These are phyloP conservation scores for Candida quercuum DNA, from an alignment of 805 yeast genomes.

Conservation along the genomic window DNA sequence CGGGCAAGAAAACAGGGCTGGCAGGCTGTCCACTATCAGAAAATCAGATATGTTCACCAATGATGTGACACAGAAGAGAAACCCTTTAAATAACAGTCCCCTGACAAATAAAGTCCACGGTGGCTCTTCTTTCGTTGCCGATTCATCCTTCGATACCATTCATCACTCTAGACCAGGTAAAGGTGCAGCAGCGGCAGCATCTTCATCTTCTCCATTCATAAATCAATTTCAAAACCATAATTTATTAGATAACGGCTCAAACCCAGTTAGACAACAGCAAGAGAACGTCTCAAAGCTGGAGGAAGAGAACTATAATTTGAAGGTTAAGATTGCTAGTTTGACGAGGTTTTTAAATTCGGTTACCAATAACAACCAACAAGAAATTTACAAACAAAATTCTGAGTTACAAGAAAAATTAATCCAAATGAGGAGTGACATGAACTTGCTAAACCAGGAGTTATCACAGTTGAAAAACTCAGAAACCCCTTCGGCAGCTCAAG, in stretches of 20 bases:
- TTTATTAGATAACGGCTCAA: constrained; percentile 21
- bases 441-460: constrained; percentile 18
- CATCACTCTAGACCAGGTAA: constrained; percentile 9
- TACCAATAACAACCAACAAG: constrained; percentile 33
- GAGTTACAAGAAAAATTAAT: constrained; percentile 24
- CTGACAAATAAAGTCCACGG: constrained; percentile 18
- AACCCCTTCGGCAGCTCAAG: neutral
- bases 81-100: constrained; percentile 15
- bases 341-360: constrained; percentile 32
- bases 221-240: constrained; percentile 14
- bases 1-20: neutral
- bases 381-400: constrained; percentile 32
- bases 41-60: neutral
- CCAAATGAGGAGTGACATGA: constrained; percentile 17
- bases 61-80: constrained; percentile 5
- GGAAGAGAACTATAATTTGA: constrained; percentile 39
- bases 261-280: constrained; percentile 27
- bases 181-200: neutral
- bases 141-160: constrained; percentile 19
- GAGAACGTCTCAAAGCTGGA: constrained; percentile 27
- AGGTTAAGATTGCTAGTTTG: constrained; percentile 37
- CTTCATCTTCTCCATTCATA: constrained; percentile 15
- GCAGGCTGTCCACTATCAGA: neutral
- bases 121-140: constrained; percentile 23
- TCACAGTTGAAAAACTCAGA: neutral